A percentile compares a stretch with the other conserved stretches of the same genome.
phyloP scores from a whole-genome alignment of 2,329 filamentous ascomycete genomes.

The Fusarium siculi region DNA sequence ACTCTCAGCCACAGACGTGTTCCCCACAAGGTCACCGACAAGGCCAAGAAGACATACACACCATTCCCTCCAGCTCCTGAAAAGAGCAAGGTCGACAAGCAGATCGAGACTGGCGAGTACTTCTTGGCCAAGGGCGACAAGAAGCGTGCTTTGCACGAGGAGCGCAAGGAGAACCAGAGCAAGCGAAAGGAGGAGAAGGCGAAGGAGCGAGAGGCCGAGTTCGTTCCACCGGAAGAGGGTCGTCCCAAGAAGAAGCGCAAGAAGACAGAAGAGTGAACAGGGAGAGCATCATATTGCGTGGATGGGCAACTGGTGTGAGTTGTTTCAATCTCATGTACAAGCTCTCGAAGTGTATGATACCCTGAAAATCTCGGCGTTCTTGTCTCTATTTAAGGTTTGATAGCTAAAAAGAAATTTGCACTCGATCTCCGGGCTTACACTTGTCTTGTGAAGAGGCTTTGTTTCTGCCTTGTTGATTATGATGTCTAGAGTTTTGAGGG shows the following conservation, averaged over 20 bases:
- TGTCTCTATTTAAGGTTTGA: conserved; percentile 28
- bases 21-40: conserved; percentile 90
- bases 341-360: conserved; percentile 45
- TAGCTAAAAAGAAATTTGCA: conserved; percentile 13
- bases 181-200: conserved; percentile 89
- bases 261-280: conserved; percentile 55
- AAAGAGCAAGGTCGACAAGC: conserved; percentile 98
- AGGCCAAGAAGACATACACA: conserved; percentile 93
- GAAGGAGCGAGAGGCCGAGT: conserved; percentile 85
- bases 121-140: conserved; percentile 94
- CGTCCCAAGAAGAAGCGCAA: conserved; percentile 73
- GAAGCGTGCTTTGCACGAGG: conserved; percentile 82
- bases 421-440: neutral
- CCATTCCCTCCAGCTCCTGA: conserved; percentile 96
- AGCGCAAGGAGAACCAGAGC: conserved; percentile 84
- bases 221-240: conserved; percentile 85
- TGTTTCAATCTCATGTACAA: conserved; percentile 24
- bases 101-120: conserved; percentile 98
- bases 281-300: conserved; percentile 21
- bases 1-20: conserved; percentile 84
- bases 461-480: neutral
- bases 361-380: conserved; percentile 43
- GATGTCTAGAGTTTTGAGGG: conserved; percentile 53
- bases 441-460: neutral
- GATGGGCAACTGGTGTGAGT: conserved; percentile 36